Evolutionary conservation across 169 alveolate genomes (phyloP).

Genomic region (Eimeria necatrix): DNA sequence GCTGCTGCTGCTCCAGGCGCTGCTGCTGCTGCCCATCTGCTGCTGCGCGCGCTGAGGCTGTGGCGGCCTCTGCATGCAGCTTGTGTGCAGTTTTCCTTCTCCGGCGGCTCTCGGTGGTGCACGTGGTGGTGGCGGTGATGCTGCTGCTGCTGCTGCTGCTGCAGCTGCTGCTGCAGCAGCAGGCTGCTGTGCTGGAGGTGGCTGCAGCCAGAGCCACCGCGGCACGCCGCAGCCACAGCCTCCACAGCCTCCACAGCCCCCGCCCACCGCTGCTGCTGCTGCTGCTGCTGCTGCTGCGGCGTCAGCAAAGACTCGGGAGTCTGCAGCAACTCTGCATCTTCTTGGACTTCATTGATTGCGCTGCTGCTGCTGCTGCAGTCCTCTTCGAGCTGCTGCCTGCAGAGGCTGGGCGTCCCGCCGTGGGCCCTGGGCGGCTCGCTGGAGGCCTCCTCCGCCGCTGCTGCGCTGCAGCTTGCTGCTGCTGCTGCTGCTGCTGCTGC

Average conservation of each 20-base stretch:
- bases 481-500: slow-evolving; percentile 10
- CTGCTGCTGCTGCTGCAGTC: background rate
- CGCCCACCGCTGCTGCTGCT: background rate
- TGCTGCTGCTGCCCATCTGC: too few relatives aligned
- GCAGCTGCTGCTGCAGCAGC: slow-evolving; percentile 9
- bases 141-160: background rate
- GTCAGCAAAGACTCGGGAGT: background rate
- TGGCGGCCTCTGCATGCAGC: background rate
- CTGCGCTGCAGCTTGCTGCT: too few relatives aligned
- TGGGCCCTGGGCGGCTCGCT: too few relatives aligned
- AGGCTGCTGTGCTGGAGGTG: background rate
- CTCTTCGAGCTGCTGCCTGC: background rate
- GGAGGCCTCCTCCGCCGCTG: too few relatives aligned
- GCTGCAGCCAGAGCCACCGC: background rate
- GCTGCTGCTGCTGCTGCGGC: slow-evolving; percentile 8
- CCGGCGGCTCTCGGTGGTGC: background rate
- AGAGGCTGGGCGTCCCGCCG: too few relatives aligned
- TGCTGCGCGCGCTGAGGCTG: too few relatives aligned
- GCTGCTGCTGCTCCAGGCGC: too few relatives aligned
- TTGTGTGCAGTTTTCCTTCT: background rate
- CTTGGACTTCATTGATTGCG: background rate
- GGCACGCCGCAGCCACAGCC: background rate
- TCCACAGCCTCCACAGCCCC: background rate
- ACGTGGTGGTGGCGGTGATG: slow-evolving; percentile 35
- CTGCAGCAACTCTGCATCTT: background rate